Base-by-base conservation (phyloP, 2,329 filamentous ascomycete species). In the Leptodontidium sp. region DNA sequence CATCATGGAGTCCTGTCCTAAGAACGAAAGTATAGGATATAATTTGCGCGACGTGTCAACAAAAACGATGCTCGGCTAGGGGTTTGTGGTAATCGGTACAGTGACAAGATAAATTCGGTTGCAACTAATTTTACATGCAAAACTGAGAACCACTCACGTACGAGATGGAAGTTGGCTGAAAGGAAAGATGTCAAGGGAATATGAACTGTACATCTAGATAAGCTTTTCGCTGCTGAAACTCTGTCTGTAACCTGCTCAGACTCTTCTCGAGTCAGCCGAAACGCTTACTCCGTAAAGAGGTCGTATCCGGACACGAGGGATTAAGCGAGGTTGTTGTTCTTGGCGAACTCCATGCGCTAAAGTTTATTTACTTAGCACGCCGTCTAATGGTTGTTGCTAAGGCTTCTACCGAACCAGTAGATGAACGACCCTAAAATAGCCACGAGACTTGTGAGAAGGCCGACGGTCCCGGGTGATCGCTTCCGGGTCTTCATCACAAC, bases 231-330 rank as follows among this genome's bases (percentile, higher is more conserved):
- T 17, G 29, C 7, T 64, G 61, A 64, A 64, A 64, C 61, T 53
- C 9, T 29, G 29, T 45, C 61, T 64, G 61, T 64, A 64, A 64
- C 61, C 47, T 17, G 61, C 61, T 64, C 47, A 43, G 61, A 64
- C 47, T 21, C 6, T 2, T 5, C 24, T 52, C 15, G 49, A 43
- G 11, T 26, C 35, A 45, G 49, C 14, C 61, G 49, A 64, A 64
- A 64, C 61, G 35, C 21, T 21, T 5, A 21, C 21, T 21, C 21
- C 21, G 21, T 21, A 58, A 58, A 58, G 55, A 32, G 32, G 55
- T 40, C 38, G 52, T 40, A 24, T 58, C 38, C 15, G 55, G 40
- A 35, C 8, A 17, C 32, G 17, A 8, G 12, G 11, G 11, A 8
- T 11, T 59, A 59, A 58, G 55, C 55, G 55, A 58, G 32, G 53